Conservation (phyloP, 768 basidiomycete species). For the Russula dissimulans region DNA sequence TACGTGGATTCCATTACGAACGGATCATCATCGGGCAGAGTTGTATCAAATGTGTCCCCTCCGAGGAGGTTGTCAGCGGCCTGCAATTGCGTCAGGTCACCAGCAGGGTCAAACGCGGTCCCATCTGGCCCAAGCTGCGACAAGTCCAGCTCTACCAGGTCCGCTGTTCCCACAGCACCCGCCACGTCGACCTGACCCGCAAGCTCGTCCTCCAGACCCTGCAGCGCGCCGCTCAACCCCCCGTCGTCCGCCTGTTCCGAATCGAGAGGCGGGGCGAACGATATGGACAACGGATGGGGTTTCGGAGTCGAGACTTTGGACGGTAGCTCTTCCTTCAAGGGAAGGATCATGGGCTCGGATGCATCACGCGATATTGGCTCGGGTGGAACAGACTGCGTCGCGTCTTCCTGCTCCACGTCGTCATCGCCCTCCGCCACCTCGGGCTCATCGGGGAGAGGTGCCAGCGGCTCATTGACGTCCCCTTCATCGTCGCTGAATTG, state of each 20-base stretch:
- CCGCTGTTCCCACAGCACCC: conserved; percentile 23
- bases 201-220: conserved; percentile 41
- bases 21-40: conserved; percentile 40
- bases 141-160: conserved; percentile 50
- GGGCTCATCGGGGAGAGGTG: conserved; percentile 67
- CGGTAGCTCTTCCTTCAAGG: conserved; percentile 36
- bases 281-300: conserved; percentile 53
- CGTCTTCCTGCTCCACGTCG: conserved; percentile 65
- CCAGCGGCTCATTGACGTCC: conserved; percentile 69
- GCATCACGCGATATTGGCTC: conserved; percentile 31
- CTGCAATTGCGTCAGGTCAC: conserved; percentile 51
- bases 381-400: conserved; percentile 32
- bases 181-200: conserved; percentile 29
- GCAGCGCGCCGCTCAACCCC: conserved; percentile 45
- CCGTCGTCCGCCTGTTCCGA: conserved; percentile 22
- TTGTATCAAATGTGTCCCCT: conserved; percentile 49
- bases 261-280: conserved; percentile 36
- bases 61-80: conserved; percentile 45
- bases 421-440: conserved; percentile 71
- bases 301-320: conserved; percentile 62
- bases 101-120: conserved; percentile 41
- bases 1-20: conserved; percentile 31
- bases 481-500: conserved; percentile 86
- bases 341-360: conserved; percentile 27
- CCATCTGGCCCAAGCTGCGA: conserved; percentile 58